Evolutionary conservation across 345 rosid genomes (phyloP).

Genomic region (Euphorbia peplus): DNA sequence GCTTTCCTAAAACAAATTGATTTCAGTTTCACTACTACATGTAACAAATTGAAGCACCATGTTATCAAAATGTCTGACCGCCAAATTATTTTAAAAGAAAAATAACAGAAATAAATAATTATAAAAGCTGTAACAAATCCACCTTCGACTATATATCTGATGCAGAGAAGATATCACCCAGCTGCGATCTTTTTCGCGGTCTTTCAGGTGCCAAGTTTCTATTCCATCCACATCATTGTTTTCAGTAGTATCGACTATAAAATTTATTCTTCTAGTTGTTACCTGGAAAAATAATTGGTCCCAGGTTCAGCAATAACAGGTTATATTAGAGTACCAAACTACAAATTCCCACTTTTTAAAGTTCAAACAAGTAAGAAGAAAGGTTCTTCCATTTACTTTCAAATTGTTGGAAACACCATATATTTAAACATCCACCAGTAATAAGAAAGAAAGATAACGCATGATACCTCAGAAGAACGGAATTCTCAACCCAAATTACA

Average conservation of each 20-base stretch:
- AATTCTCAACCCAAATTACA: neutral
- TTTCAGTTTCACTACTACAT: neutral
- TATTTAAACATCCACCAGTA: neutral
- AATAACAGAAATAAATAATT: neutral
- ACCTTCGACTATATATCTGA: slow-evolving; percentile 97
- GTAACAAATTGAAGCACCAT: slow-evolving; percentile 4
- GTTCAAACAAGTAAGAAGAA: slow-evolving; percentile 10
- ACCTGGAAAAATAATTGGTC: slow-evolving; percentile 46
- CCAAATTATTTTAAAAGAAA: slow-evolving; percentile 3
- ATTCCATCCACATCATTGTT: slow-evolving; percentile 39
- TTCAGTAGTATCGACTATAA: slow-evolving; percentile 65
- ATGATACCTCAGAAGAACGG: neutral
- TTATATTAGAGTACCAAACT: no score
- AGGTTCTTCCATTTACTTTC: neutral
- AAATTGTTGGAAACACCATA: neutral
- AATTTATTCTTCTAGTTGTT: slow-evolving; percentile 85
- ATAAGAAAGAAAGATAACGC: neutral
- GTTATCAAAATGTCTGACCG: neutral
- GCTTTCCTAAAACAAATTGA: neutral
- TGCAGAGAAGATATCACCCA: slow-evolving; percentile 89
- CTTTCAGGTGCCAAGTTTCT: slow-evolving; percentile 43
- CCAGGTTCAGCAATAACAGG: neutral
- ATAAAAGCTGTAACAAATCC: slow-evolving; percentile 6
- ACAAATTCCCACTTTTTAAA: slow-evolving; percentile 10
- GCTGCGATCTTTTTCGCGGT: slow-evolving; percentile 75